A percentile compares a stretch with the other conserved stretches of the same genome.
These are phyloP conservation scores for Hirsutella thompsonii DNA, from an alignment of 2,329 filamentous ascomycete species.

Conservation along the genomic window DNA sequence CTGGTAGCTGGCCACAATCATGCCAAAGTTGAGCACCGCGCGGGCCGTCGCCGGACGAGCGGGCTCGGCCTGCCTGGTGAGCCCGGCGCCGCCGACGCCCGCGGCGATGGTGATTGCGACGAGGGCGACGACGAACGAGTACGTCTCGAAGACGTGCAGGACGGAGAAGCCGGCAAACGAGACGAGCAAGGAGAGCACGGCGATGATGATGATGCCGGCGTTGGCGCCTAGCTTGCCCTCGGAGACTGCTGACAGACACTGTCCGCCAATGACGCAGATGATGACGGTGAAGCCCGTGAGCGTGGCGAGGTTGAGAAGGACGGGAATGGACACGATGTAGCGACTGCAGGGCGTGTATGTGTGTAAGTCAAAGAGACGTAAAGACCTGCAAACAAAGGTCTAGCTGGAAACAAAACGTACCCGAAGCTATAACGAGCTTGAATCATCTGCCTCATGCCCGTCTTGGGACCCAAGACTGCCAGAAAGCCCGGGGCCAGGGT, in stretches of 20 bases:
- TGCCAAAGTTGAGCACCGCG: constrained; percentile 41
- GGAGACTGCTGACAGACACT: constrained; percentile 41
- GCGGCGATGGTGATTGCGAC: constrained; percentile 40
- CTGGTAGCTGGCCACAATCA: constrained; percentile 50
- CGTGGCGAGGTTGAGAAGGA: constrained; percentile 49
- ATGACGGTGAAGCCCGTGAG: constrained; percentile 51
- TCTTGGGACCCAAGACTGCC: constrained; percentile 44
- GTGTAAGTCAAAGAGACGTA: no score
- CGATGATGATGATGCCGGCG: constrained; percentile 49
- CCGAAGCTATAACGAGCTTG: constrained; percentile 52
- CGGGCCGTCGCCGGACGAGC: constrained; percentile 27
- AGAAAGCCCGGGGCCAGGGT: constrained; percentile 42
- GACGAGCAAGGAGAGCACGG: constrained; percentile 41
- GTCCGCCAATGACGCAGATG: constrained; percentile 46
- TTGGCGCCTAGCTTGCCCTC: constrained; percentile 33
- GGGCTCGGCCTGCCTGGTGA: constrained; percentile 32
- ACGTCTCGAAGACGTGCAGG: constrained; percentile 45
- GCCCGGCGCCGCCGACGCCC: constrained; percentile 36
- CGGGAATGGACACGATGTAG: constrained; percentile 45
- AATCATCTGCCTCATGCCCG: constrained; percentile 53
- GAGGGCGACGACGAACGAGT: constrained; percentile 41
- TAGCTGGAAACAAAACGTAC: constrained; percentile 14
- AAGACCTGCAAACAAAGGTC: neutral
- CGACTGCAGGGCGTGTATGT: constrained; percentile 26
- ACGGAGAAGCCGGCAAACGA: constrained; percentile 48